Conservation (phyloP, 805 yeast species). For the Pichia thaimueangensis region DNA sequence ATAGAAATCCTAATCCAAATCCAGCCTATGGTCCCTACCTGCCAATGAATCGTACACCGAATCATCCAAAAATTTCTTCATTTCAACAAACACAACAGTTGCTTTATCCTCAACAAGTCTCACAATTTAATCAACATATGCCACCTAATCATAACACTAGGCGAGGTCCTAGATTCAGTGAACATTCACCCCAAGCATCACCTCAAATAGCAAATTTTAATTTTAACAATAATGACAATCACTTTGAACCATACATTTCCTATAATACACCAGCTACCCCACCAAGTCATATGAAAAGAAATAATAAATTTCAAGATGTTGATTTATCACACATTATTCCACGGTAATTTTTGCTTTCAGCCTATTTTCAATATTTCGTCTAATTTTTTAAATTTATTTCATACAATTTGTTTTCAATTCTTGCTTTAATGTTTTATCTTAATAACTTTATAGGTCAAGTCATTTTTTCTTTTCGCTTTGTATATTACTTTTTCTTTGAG, state of each 20-base stretch:
- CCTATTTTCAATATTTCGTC: background rate
- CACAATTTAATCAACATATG: background rate
- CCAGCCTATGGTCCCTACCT: background rate
- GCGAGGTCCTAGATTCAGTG: no score
- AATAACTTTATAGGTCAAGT: no score
- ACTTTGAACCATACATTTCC: background rate
- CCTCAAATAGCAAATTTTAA: no score
- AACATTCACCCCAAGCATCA: no score
- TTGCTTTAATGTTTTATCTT: background rate
- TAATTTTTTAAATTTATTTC: background rate
- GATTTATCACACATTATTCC: constrained; percentile 12
- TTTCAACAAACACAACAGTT: background rate
- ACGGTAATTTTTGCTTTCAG: constrained; percentile 1
- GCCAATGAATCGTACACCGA: background rate
- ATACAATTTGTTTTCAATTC: background rate
- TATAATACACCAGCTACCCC: background rate
- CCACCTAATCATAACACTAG: no score
- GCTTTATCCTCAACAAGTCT: background rate
- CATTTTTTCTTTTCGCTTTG: no score
- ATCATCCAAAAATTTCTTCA: no score
- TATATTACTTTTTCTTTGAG: no score
- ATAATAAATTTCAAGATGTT: constrained; percentile 4
- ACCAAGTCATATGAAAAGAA: constrained; percentile 2
- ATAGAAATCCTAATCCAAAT: background rate
- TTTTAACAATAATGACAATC: no score